phyloP scores from a whole-genome alignment of 2,329 filamentous ascomycete genomes.

The Zymoseptoria ardabiliae region DNA sequence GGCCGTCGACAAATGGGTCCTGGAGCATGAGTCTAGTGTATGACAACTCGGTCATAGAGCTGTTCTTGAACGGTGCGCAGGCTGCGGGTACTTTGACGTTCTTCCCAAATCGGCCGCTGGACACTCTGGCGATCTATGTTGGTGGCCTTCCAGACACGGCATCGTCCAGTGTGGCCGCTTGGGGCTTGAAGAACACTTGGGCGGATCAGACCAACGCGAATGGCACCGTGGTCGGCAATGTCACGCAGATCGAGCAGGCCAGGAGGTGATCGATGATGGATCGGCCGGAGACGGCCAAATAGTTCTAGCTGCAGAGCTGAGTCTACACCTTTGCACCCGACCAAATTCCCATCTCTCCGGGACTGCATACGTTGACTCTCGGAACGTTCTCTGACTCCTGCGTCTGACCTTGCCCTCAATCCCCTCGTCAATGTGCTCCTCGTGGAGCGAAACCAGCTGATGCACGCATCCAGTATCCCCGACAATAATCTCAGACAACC shows the following conservation, averaged over 20 bases:
- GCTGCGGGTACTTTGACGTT: slow-evolving; percentile 46
- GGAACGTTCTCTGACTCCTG: neutral
- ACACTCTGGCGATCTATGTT: slow-evolving; percentile 31
- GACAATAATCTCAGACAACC: no score
- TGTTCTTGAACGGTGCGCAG: slow-evolving; percentile 48
- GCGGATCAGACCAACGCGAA: slow-evolving; percentile 24
- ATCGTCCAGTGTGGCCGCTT: slow-evolving; percentile 34
- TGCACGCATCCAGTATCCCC: no score
- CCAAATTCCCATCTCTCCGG: no score
- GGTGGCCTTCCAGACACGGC: slow-evolving; percentile 32
- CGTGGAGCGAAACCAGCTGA: no score
- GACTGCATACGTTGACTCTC: neutral
- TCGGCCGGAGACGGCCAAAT: neutral
- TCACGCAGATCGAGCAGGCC: slow-evolving; percentile 15
- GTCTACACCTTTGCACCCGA: neutral
- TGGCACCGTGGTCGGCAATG: slow-evolving; percentile 32
- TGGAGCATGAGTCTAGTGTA: slow-evolving; percentile 44
- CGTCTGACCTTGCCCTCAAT: neutral
- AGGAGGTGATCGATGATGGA: neutral
- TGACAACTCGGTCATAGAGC: slow-evolving; percentile 49
- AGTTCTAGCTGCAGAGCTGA: neutral
- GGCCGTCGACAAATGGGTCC: slow-evolving; percentile 20
- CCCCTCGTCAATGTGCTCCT: no score
- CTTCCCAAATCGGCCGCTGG: slow-evolving; percentile 41
- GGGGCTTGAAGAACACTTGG: slow-evolving; percentile 35